Evolutionary conservation across 345 rosid species (phyloP).

Genomic region (Salix caprea): DNA sequence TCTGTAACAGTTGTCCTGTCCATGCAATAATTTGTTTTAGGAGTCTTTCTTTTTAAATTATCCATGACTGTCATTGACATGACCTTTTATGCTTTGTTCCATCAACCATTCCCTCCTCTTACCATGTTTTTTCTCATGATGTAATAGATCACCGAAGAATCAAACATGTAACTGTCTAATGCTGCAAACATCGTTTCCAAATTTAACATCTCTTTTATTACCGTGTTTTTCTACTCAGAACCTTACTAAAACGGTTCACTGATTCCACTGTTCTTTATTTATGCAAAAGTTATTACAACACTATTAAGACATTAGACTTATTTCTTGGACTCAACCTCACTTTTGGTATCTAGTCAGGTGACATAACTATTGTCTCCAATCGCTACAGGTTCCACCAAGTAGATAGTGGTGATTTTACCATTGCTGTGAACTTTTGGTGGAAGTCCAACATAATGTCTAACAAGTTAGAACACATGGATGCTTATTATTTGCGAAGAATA

Average conservation of each 20-base stretch:
- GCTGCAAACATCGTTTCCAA: not conserved
- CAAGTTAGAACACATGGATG: conserved; percentile 76
- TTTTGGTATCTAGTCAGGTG: conserved; percentile 9
- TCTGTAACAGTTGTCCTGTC: no score
- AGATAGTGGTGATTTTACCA: conserved; percentile 73
- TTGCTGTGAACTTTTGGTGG: conserved; percentile 94
- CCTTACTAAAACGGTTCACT: not conserved
- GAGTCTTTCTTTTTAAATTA: no score
- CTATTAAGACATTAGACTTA: not conserved
- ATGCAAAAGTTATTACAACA: not conserved
- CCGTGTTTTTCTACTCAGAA: not conserved
- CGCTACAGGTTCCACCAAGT: conserved; percentile 82
- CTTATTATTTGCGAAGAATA: conserved; percentile 76
- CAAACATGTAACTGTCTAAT: not conserved
- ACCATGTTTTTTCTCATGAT: not conserved
- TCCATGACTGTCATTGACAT: no score
- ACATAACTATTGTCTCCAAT: conserved; percentile 21
- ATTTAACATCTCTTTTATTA: not conserved
- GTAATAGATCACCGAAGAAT: not conserved
- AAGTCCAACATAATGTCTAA: conserved; percentile 56
- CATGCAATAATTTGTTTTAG: no score
- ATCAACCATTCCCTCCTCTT: no score
- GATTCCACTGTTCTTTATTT: not conserved
- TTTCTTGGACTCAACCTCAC: conserved; percentile 1
- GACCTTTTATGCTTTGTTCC: no score